Conservation (phyloP, 1,284 basidiomycete species). For the Tremellales sp. region DNA sequence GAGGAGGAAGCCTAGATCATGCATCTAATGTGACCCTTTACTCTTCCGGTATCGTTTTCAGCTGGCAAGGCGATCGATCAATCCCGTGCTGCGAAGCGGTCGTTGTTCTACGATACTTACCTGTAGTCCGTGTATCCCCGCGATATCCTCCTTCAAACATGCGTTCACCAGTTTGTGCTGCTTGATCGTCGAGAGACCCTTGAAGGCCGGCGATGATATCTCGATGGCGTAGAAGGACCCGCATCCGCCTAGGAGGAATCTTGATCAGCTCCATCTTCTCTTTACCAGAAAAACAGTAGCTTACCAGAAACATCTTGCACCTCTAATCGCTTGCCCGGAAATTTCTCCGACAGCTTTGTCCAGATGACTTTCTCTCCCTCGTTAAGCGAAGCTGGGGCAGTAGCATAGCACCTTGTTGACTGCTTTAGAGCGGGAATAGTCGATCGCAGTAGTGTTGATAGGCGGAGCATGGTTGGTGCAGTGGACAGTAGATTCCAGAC, state of each 20-base stretch:
- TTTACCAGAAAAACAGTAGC: slow-evolving; percentile 24
- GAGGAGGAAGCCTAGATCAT: slow-evolving; percentile 4
- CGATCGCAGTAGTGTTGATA: no score
- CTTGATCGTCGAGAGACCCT: slow-evolving; percentile 81
- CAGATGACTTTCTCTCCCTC: slow-evolving; percentile 69
- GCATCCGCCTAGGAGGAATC: slow-evolving; percentile 68
- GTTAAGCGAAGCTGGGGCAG: slow-evolving; percentile 32
- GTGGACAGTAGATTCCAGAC: no score
- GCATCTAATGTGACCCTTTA: slow-evolving; percentile 5
- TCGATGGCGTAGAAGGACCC: slow-evolving; percentile 93
- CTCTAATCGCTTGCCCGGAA: slow-evolving; percentile 68
- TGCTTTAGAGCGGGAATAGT: slow-evolving; percentile 5
- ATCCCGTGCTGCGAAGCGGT: neutral
- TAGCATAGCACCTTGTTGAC: no score
- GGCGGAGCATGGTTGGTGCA: no score
- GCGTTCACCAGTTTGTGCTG: slow-evolving; percentile 91
- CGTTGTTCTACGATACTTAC: slow-evolving; percentile 52
- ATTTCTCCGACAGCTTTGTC: slow-evolving; percentile 66
- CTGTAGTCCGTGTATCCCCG: slow-evolving; percentile 89
- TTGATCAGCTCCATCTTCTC: neutral
- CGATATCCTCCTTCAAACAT: slow-evolving; percentile 82
- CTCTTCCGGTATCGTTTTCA: slow-evolving; percentile 43
- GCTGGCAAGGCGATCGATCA: slow-evolving; percentile 20
- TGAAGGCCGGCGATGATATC: slow-evolving; percentile 79
- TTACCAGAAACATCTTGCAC: slow-evolving; percentile 87